Evolutionary conservation across 768 basidiomycete genomes (phyloP), one percentile per base, ranked within the genome.

Genomic region (Amanita pallidorosea): DNA sequence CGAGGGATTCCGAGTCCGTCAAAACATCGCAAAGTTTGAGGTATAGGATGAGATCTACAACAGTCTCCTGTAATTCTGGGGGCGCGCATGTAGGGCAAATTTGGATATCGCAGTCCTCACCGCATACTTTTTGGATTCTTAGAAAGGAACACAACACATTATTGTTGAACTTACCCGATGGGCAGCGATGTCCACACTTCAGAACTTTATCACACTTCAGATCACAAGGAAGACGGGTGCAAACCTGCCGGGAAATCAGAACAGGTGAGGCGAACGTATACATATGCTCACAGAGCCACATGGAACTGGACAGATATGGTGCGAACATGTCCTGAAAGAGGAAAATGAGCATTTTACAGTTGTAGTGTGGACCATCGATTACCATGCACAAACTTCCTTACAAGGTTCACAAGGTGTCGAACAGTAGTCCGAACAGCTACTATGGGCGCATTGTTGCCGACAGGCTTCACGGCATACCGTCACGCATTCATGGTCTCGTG

Each of bases 221-320:
- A 53, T 86, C 78, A 54, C 84, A 85, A 2, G 85, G 85, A 1
- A 83, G 60, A 3, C 83, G 72, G 3, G 75, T 67, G 60, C 85
- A 88, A 18, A 81, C 69, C 83, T 85, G 44, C 4, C 27, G 27
- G 37, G 51, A 9, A 55, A 27, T 37, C 47, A 34, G 54, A 5
- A 13, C 4, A 25, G 23, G 7, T 31, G 13, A 5, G 47, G n/a
- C 29, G 7, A n/a, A 8, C 2, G 20, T 46, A 17, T 20, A 35
- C 27, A 25, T 40, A 25, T 9, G 68, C 81, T 65, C 52, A 84
- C 83, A 4, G 83, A 82, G 12, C 83, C 82, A 57, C 85, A 86
- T 0, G 81, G 75, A 6, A 86, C 72, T 4, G 76, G 74, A 52
- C 85, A 86, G 1, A 45, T 51, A 25, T 70, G 54, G 56, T 85